Evolutionary conservation across 2,329 filamentous ascomycete genomes (phyloP), one percentile per base, ranked within the genome.

Genomic region (Penicillium psychrosexuale): DNA sequence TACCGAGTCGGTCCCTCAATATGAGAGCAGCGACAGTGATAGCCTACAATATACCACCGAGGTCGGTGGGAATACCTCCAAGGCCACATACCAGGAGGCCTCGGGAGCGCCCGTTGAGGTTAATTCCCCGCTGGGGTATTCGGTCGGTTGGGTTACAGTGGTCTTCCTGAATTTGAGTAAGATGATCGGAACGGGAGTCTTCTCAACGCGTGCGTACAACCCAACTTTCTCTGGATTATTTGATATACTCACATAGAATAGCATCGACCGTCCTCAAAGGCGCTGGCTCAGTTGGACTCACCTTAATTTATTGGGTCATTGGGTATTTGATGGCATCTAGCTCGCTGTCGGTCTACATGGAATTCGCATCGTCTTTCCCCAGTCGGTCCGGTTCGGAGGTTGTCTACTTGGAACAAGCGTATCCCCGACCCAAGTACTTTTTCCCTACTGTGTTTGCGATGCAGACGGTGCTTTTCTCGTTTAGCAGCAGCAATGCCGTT

Each of bases 381-480:
- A 87, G 82, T 63, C 81, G 86, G 8, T 86, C 82, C 2, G 86
- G 85, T 0, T 80, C 81, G 0, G 84, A 89, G 62, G 85, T 86
- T 0, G 85, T 86, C 0, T 89, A 87, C 60, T 77, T 89, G 0
- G 86, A 89, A 61, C 86, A 89, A 63, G 82, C 84, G 0, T 89
- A 81, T 58, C 85, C 85, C 1, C 77, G 83, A 1, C 86, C 86
- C 0, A 80, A 77, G 51, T 86, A 84, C 64, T 78, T 89, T 56
- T 83, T 89, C 46, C 84, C 85, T 0, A 82, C 83, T 0, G 77
- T 83, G 0, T 89, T 86, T 65, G 86, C 86, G 0, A 80, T 87
- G 3, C 83, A 86, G 64, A 79, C 80, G 0, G 83, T 88, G 1
- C 67, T 86, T 1, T 71, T 89, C 3, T 87, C 85, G 0, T 89